Evolutionary conservation across 2,329 filamentous ascomycete genomes (phyloP).

Genomic region (Cladosporium sp.): DNA sequence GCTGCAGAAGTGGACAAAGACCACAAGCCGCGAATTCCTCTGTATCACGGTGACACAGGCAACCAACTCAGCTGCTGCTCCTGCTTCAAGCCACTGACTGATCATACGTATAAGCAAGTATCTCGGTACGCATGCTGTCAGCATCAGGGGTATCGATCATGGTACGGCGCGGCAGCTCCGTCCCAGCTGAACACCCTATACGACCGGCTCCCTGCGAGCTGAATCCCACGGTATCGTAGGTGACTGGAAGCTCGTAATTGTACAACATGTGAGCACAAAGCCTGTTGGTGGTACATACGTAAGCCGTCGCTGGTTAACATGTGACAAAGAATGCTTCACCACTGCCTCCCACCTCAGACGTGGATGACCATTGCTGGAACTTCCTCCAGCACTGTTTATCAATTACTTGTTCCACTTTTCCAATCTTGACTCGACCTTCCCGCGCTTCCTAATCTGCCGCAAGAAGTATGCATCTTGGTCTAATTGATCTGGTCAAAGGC

Average conservation of each 20-base stretch:
- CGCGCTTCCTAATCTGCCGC: no score
- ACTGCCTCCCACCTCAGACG: neutral
- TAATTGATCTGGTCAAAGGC: slow-evolving; percentile 17
- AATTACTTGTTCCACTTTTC: no score
- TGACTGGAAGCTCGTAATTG: neutral
- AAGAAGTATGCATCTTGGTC: slow-evolving; percentile 16
- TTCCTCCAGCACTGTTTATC: no score
- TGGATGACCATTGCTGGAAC: no score
- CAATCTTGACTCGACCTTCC: no score
- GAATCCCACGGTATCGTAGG: neutral
- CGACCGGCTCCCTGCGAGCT: neutral
- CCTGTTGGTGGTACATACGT: neutral
- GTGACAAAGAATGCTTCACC: neutral
- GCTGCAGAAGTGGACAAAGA: neutral
- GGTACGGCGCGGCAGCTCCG: neutral
- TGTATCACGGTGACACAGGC: neutral
- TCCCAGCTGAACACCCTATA: neutral
- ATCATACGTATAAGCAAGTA: no score
- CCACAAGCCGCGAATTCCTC: neutral
- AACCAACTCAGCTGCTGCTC: no score
- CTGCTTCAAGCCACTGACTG: neutral
- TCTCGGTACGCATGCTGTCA: neutral
- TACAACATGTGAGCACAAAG: neutral
- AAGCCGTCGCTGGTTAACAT: neutral
- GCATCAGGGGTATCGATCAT: neutral